Percentiles rank a stretch among this genome's conserved stretches.
Evolutionary conservation across 2,329 filamentous ascomycete genomes (phyloP).

Genomic region (Paecilomyces fulvus): DNA sequence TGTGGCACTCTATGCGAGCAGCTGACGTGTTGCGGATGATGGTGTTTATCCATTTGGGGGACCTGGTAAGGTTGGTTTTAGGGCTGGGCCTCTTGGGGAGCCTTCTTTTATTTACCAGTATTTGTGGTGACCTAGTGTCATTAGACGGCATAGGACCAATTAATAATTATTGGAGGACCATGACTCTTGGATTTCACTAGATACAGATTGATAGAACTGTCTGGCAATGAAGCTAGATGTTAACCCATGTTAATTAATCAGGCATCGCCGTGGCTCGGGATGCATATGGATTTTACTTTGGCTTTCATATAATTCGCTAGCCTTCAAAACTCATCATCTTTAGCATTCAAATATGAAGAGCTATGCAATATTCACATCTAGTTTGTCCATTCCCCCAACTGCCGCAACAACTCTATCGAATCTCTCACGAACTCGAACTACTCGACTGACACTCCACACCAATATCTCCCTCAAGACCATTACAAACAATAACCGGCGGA

Average conservation of each 20-base stretch:
- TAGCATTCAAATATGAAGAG: too few relatives aligned
- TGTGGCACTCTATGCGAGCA: slow-evolving; percentile 46
- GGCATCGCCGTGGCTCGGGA: too few relatives aligned
- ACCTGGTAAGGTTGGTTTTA: not conserved
- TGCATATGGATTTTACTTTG: too few relatives aligned
- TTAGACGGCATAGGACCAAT: not conserved
- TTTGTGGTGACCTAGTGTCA: not conserved
- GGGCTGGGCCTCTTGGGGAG: not conserved
- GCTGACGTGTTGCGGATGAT: slow-evolving; percentile 44
- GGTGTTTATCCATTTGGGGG: not conserved
- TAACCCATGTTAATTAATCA: too few relatives aligned
- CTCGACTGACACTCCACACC: not conserved
- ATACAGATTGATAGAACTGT: too few relatives aligned
- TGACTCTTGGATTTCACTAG: too few relatives aligned
- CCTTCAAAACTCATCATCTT: too few relatives aligned
- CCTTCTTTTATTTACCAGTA: not conserved
- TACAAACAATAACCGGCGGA: not conserved
- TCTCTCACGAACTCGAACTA: not conserved
- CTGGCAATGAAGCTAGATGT: too few relatives aligned
- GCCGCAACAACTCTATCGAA: not conserved
- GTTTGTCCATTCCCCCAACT: not conserved
- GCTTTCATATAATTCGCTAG: too few relatives aligned
- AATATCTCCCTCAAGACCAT: not conserved
- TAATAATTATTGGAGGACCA: too few relatives aligned
- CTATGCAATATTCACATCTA: too few relatives aligned